Conservation (phyloP, 495 filamentous ascomycete genomes). For the Cetradonia linearis region DNA sequence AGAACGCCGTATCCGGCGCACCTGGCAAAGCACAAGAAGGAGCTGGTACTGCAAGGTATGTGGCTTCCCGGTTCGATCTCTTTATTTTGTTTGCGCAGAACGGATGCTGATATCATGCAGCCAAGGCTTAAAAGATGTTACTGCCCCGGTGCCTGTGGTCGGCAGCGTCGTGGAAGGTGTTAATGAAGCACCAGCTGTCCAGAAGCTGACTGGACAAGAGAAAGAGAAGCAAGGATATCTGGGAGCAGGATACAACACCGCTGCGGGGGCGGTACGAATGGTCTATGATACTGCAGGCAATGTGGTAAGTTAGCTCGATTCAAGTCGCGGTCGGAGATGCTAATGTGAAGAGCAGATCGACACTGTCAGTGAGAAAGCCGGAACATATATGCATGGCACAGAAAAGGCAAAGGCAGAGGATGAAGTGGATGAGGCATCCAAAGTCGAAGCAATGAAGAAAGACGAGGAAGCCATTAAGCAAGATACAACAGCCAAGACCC, state of each 20-base stretch:
- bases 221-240: slow-evolving; percentile 21
- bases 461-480: slow-evolving; percentile 11
- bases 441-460: slow-evolving; percentile 10
- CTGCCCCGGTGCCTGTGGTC: slow-evolving; percentile 15
- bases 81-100: not conserved
- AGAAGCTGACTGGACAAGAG: slow-evolving; percentile 17
- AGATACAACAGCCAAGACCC: slow-evolving; percentile 17
- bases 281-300: slow-evolving; percentile 22
- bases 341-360: slow-evolving; percentile 9
- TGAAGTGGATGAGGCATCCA: not conserved
- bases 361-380: slow-evolving; percentile 19
- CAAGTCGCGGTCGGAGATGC: not conserved
- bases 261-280: slow-evolving; percentile 12
- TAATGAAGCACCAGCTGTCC: slow-evolving; percentile 16
- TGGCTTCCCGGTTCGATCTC: not conserved
- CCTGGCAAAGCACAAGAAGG: slow-evolving; percentile 19
- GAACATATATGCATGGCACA: slow-evolving; percentile 15
- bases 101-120: not conserved
- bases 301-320: slow-evolving; percentile 7
- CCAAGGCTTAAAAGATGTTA: slow-evolving; percentile 13
- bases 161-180: slow-evolving; percentile 21
- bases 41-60: slow-evolving; percentile 12
- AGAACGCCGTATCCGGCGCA: slow-evolving; percentile 7
- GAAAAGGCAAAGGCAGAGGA: not conserved
- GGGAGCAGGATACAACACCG: slow-evolving; percentile 15